These are phyloP conservation scores for Dictyophora rubrovolvata DNA, from an alignment of 768 basidiomycete genomes.

Conservation along the genomic window DNA sequence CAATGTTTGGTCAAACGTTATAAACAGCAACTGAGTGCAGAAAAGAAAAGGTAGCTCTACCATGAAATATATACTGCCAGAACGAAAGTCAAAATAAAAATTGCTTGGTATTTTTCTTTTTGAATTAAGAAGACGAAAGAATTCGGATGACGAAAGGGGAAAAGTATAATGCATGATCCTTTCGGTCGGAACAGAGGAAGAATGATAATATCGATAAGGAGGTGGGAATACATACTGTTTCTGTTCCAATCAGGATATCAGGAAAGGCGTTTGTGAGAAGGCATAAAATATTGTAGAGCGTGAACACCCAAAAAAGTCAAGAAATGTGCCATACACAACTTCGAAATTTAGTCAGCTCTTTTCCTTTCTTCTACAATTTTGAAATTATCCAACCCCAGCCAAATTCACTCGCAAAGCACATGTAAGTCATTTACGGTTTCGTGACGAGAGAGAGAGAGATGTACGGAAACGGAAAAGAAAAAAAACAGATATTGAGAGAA, in stretches of 20 bases:
- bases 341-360: neutral
- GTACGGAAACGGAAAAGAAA: neutral
- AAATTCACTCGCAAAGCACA: neutral
- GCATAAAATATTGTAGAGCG: neutral
- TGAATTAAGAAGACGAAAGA: neutral
- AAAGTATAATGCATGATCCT: neutral
- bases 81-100: too few species aligned
- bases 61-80: too few species aligned
- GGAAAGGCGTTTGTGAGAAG: neutral
- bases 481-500: neutral
- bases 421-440: neutral
- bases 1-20: neutral
- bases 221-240: neutral
- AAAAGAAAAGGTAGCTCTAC: neutral
- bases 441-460: neutral
- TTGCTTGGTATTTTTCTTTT: too few species aligned
- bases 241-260: neutral
- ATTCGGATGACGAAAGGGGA: neutral
- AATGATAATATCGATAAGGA: neutral
- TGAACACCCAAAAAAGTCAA: neutral
- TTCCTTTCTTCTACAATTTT: neutral
- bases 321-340: neutral
- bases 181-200: neutral
- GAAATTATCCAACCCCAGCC: neutral
- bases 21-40: neutral